Evolutionary conservation across 2,329 filamentous ascomycete genomes (phyloP), one percentile per base, ranked within the genome.

Genomic region (Calonectria crousiana): DNA sequence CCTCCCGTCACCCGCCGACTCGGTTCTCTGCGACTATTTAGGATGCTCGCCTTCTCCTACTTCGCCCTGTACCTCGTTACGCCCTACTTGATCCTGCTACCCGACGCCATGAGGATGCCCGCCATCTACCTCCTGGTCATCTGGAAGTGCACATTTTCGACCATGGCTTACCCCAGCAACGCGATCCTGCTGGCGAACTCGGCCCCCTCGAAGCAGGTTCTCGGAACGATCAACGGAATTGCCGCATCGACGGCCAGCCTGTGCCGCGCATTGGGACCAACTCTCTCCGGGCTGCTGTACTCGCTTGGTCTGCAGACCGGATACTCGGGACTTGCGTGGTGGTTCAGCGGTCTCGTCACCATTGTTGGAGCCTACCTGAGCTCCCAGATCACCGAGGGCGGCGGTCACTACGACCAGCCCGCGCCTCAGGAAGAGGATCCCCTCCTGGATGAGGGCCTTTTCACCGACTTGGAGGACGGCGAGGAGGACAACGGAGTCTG

Each of bases 131-230:
- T 92, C 10, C 88, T 96, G 30, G 90, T 98, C 14, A 90, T 98
- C 77, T 95, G 94, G 93, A 98, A 98, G 85, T 98, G 97, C 82
- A 97, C 95, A 0, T 95, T 97, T 80, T 93, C 96, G 79, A 96
- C 95, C 58, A 93, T 98, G 85, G 93, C 96, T 0, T 98, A 98
- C 84, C 97, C 97, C 14, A 95, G 94, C 80, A 95, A 96, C 78
- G 93, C 94, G 14, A 97, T 98, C 72, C 91, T 99, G 72, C 90
- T 98, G 36, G 94, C 95, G 74, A 98, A 98, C 84, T 93, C 95
- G 20, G 94, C 96, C 0, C 95, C 95, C 0, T 96, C 93, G 10
- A 93, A 94, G 71, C 90, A 95, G 65, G 94, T 97, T 1, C 91
- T 98, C 2, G 97, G 97, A 3, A 96, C 94, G 0, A 94, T 99